Conservation (phyloP, 1,284 basidiomycete genomes). For the Ustilago loliicola region DNA sequence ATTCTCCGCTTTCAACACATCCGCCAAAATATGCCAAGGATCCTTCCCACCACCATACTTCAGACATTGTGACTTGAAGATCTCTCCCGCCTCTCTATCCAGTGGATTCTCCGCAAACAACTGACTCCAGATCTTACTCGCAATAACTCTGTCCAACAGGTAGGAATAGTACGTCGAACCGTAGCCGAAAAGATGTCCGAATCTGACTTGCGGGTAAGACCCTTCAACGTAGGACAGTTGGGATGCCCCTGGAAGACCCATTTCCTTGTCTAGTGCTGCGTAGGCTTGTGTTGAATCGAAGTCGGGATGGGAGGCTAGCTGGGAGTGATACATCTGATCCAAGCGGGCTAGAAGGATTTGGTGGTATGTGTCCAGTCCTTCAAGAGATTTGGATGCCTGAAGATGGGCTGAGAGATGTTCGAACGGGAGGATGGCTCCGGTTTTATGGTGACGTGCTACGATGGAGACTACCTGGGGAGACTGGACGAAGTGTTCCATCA, state of each 20-base stretch:
- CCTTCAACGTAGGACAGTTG: conserved; percentile 34
- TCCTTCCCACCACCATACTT: conserved; percentile 89
- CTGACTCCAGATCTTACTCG: conserved; percentile 85
- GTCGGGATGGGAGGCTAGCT: conserved; percentile 66
- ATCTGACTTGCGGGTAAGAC: conserved; percentile 84
- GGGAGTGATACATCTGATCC: conserved; percentile 91
- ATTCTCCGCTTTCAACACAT: conserved; percentile 73
- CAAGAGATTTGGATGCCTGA: conserved; percentile 43
- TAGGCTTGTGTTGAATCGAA: conserved; percentile 78
- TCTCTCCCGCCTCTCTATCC: conserved; percentile 76
- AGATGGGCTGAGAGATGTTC: conserved; percentile 73
- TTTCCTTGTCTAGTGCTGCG: conserved; percentile 33
- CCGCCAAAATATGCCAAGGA: conserved; percentile 92
- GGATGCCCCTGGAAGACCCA: conserved; percentile 39
- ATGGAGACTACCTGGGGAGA: conserved; percentile 85
- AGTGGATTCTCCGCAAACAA: conserved; percentile 76
- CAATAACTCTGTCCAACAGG: conserved; percentile 94
- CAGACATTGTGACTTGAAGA: conserved; percentile 82
- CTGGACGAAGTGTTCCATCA: conserved; percentile 96
- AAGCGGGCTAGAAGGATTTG: conserved; percentile 91
- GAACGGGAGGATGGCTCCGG: conserved; percentile 80
- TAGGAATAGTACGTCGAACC: conserved; percentile 98
- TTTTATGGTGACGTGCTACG: conserved; percentile 76
- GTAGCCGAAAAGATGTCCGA: conserved; percentile 94
- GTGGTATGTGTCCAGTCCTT: conserved; percentile 81